Conservation (phyloP, 139 green algal species). For the Micractinium sp. region DNA sequence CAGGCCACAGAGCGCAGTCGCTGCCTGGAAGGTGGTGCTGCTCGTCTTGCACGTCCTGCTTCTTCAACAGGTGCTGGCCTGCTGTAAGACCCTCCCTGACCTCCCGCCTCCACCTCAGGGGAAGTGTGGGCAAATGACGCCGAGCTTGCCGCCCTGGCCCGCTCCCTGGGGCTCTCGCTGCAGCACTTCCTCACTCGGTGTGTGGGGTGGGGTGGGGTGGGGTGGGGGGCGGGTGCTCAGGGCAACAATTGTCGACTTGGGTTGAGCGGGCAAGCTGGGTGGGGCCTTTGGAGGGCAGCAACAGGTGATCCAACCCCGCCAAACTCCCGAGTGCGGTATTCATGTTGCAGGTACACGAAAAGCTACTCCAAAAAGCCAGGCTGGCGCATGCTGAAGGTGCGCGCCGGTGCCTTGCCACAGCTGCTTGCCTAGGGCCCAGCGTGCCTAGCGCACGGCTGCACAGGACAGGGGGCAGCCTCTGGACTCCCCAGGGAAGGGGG, state of each 20-base stretch:
- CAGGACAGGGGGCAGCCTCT: too few relatives aligned
- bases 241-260: too few relatives aligned
- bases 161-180: slow-evolving; percentile 30
- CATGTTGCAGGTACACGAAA: slow-evolving; percentile 40
- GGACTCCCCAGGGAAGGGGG: too few relatives aligned
- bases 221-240: too few relatives aligned
- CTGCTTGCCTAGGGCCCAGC: too few relatives aligned
- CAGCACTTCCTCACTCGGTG: slow-evolving; percentile 36
- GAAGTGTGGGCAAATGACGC: slow-evolving; percentile 53
- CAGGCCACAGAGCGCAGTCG: too few relatives aligned
- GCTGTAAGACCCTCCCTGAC: neutral
- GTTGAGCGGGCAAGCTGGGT: too few relatives aligned
- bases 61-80: neutral
- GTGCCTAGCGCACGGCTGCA: too few relatives aligned
- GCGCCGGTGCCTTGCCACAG: neutral
- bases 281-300: too few relatives aligned
- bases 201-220: neutral
- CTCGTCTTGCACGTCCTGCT: neutral
- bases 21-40: too few relatives aligned
- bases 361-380: slow-evolving; percentile 43
- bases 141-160: slow-evolving; percentile 47
- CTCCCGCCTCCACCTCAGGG: slow-evolving; percentile 1
- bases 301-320: too few relatives aligned
- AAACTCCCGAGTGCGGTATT: too few relatives aligned
- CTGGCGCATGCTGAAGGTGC: slow-evolving; percentile 46